Evolutionary conservation across 139 green algal species (phyloP), one percentile per base, ranked within the genome.

Genomic region (Coccomyxa sp.): DNA sequence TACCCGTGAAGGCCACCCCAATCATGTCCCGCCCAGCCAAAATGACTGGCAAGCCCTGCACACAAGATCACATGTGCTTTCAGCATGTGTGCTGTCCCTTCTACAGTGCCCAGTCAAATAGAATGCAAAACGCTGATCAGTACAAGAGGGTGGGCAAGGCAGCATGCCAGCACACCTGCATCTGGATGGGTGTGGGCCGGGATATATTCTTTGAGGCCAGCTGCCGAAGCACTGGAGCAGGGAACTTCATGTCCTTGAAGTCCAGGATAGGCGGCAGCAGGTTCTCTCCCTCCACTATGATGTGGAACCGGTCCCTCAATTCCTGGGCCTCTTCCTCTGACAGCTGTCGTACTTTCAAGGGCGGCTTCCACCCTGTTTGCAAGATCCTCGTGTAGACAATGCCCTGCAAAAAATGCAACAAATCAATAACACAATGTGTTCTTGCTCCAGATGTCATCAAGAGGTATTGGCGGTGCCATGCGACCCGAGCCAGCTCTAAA

Each of bases 11-110:
- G 0, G 96, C 96, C 81, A 99, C 98, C 71, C 97, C 97, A 77
- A 99, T 99, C 91, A 99, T 99, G 93, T 99, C 97, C 0, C 97
- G 84, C 3, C 97, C 97, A 18, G 94, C 92, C 38, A 99, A 88
- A 27, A 97, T 92, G 75, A 94, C 91, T 13, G 97, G 97, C 76
- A 99, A 86, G 63, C 95, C 97, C 90, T 96, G 93, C 66, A 94
- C 28, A 23, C 18, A 21, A 71, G 63, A 3, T 21, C 23, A 38
- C 9, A 32, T 31, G 23, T 38, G 86, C 83, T 71, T 25, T 71
- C 10, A 28, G 63, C 63, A 25, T 71, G 63, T 71, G 10, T 71
- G 38, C 38, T 51, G 38, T 51, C 38, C 38, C 38, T 51, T 51
- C 38, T 51, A 51, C 38, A 51, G 3, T 51, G 38, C 7, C 38